These are phyloP conservation scores for Colletotrichum australisinense DNA, from an alignment of 2,329 filamentous ascomycete genomes.

Conservation along the genomic window DNA sequence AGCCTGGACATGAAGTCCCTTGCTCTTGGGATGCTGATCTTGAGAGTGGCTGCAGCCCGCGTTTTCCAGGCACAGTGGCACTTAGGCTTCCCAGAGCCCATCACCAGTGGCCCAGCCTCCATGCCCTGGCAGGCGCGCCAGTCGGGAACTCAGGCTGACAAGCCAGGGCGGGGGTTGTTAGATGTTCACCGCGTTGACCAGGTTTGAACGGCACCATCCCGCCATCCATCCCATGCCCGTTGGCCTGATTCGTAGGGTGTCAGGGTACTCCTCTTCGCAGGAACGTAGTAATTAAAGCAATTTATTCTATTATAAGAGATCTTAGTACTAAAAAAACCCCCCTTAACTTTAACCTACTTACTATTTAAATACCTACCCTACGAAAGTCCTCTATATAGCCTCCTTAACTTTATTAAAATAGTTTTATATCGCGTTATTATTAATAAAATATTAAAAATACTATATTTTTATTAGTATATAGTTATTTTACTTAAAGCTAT, in stretches of 20 bases:
- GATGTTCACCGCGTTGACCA: background rate
- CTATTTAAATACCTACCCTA: too few relatives aligned
- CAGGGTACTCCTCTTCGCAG: background rate
- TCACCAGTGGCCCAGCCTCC: background rate
- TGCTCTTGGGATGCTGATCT: background rate
- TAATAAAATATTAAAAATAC: too few relatives aligned
- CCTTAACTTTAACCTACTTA: too few relatives aligned
- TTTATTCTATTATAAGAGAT: too few relatives aligned
- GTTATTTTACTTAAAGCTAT: too few relatives aligned
- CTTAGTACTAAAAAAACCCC: too few relatives aligned
- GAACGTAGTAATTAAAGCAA: too few relatives aligned
- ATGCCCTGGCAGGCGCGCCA: slow-evolving; percentile 22
- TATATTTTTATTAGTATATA: too few relatives aligned
- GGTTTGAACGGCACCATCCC: background rate
- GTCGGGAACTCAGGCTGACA: slow-evolving; percentile 18
- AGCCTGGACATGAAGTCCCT: background rate
- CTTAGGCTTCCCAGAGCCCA: background rate
- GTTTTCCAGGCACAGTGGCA: background rate
- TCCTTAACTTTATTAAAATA: too few relatives aligned
- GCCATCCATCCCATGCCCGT: background rate
- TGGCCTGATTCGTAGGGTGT: background rate
- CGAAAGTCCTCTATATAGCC: too few relatives aligned
- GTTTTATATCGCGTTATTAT: too few relatives aligned
- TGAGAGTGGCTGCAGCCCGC: background rate
- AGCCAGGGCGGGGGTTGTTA: background rate